phyloP scores from a whole-genome alignment of 2,329 filamentous ascomycete genomes.

The Rhinocladiella similis region DNA sequence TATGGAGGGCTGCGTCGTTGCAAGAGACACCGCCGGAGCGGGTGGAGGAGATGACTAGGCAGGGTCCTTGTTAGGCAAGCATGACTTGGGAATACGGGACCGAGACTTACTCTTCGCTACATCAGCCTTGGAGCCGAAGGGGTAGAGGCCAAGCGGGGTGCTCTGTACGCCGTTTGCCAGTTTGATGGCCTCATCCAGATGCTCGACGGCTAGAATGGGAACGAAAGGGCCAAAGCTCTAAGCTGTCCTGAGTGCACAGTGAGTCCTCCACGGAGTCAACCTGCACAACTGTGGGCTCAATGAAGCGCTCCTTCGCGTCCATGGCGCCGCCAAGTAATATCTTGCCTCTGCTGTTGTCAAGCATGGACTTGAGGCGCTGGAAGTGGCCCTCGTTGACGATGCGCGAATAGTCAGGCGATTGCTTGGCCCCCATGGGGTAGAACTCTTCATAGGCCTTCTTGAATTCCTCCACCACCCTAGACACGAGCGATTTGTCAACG shows the following conservation, averaged over 20 bases:
- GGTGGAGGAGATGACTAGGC: too few relatives aligned
- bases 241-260: slow-evolving; percentile 71
- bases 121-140: slow-evolving; percentile 80
- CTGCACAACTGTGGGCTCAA: slow-evolving; percentile 87
- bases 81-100: too few relatives aligned
- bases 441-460: slow-evolving; percentile 71
- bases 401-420: slow-evolving; percentile 74
- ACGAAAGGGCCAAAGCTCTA: slow-evolving; percentile 96
- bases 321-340: slow-evolving; percentile 83
- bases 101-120: too few relatives aligned
- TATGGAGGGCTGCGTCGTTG: slow-evolving; percentile 66
- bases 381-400: slow-evolving; percentile 82
- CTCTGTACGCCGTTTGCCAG: slow-evolving; percentile 78
- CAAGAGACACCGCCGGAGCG: slow-evolving; percentile 66
- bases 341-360: slow-evolving; percentile 77
- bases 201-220: slow-evolving; percentile 73
- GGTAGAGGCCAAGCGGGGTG: slow-evolving; percentile 80
- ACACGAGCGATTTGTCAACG: slow-evolving; percentile 72
- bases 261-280: slow-evolving; percentile 74
- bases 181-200: slow-evolving; percentile 78
- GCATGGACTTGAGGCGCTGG: slow-evolving; percentile 80
- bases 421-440: slow-evolving; percentile 77
- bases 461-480: slow-evolving; percentile 72
- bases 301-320: slow-evolving; percentile 77
- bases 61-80: too few relatives aligned